Evolutionary conservation across 805 yeast species (phyloP), one percentile per base, ranked within the genome.

Genomic region (Pichia thaimueangensis): DNA sequence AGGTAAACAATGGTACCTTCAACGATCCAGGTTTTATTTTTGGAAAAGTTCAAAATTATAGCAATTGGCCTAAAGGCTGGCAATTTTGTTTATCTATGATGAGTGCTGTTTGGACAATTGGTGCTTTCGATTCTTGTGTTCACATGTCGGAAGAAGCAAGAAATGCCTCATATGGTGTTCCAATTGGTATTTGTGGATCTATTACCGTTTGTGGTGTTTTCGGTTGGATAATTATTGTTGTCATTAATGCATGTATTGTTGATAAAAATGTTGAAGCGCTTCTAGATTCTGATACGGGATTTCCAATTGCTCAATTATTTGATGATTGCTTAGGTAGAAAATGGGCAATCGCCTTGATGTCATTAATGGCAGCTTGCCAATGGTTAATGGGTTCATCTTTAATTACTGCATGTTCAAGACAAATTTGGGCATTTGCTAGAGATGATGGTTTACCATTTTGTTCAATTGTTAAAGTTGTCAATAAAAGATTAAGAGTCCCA

Each of bases 91-190:
- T 58, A 34, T 60, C 68, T n/a, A 67, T 69, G 69, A 64, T 69
- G 68, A 74, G 75, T 1, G 68, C 69, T 5, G 64, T 71, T 36
- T 71, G 76, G 76, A 71, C 76, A 30, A 70, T 71, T 50, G 75
- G 76, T 28, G 71, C 74, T 0, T 72, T 71, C 49, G 76, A 72
- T 51, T 68, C 75, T 7, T 67, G 71, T 43, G 70, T 72, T 33
- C 77, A 72, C 55, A 69, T 71, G 68, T 63, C 72, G 7, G 78
- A 71, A 54, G 74, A 70, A 48, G 70, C 73, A 21, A 59, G 56
- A 33, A 61, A 68, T 47, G 72, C 76, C 9, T 58, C 68, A 5
- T 57, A 57, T 39, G 63, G 70, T 12, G 67, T 56, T 21, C 76
- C 76, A 13, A 57, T 63, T 36, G 77, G 76, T 15, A 70, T 72